Base-by-base conservation (phyloP, 2,329 filamentous ascomycete genomes). In the Pseudogymnoascus sp. region DNA sequence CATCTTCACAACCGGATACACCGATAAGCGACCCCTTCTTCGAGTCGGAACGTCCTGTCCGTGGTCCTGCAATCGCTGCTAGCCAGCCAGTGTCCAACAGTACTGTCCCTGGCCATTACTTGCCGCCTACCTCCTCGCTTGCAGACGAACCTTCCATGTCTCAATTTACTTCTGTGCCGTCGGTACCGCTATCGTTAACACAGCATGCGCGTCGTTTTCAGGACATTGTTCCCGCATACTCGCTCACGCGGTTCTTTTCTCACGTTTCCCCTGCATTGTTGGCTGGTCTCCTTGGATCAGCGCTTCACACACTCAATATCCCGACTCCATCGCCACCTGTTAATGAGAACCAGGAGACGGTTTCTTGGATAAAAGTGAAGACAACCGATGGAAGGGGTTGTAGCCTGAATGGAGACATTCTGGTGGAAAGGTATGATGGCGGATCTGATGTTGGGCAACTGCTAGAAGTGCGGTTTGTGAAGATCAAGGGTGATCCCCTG, bases 401-500 rank as follows among this genome's bases (percentile, higher is more conserved):
- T 76, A 81, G 80, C 44, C 71, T 95, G 62, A 86, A 87, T 69
- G 90, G 91, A 10, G 87, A 89, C 70, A 85, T 95, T 50, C 77
- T 90, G 10, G 78, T 94, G 5, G 88, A 93, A 70, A 83, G 78
- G 74, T 84, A 84, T 71, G 72, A 74, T 41, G 80, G 87, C 65
- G 76, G 65, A 69, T 76, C 69, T 74, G 74, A 78, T 1, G 57
- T 24, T 5, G 57, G 57, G 6, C 57, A 58, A 17, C 74, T 93
- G 33, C 81, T 92, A 24, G 92, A 97, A 73, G 89, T 97, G 29
- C 83, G 91, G 59, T 97, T 99, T 72, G 84, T 95, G 66, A 99
- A 99, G 77, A 82, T 90, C 60, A 97, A 96, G 77, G 94, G 94
- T 5, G 94, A 99, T 77, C 94, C 94, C 4, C 76, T 99, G 58